phyloP scores from a whole-genome alignment of 805 yeast genomes.

The Torulaspora delbrueckii region DNA sequence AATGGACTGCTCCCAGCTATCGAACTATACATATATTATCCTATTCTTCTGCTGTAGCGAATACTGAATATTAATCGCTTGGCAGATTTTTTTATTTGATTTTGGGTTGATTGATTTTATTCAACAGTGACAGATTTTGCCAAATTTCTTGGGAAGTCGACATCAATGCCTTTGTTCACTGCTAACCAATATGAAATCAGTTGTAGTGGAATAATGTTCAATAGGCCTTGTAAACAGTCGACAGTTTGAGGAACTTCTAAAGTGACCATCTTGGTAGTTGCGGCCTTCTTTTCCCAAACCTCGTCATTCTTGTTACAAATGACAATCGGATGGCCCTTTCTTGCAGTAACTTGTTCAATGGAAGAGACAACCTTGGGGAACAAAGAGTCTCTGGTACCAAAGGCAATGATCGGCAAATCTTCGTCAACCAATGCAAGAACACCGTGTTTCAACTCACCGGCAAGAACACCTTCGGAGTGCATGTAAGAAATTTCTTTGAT shows the following conservation, averaged over 20 bases:
- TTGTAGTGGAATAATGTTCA: constrained; percentile 92
- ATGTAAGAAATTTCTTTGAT: constrained; percentile 97
- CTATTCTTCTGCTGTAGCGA: not conserved
- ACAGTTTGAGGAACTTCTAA: constrained; percentile 93
- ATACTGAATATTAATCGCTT: not conserved
- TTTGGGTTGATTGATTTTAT: constrained; percentile 35
- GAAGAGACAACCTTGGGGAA: constrained; percentile 96
- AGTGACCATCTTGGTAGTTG: constrained; percentile 48
- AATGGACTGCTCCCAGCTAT: not conserved
- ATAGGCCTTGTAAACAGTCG: constrained; percentile 94
- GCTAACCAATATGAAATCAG: constrained; percentile 97
- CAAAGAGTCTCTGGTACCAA: constrained; percentile 93
- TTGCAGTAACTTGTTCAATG: constrained; percentile 92
- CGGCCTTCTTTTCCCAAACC: constrained; percentile 45
- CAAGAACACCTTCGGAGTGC: constrained; percentile 98
- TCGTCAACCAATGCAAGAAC: constrained; percentile 95
- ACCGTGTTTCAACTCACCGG: constrained; percentile 99
- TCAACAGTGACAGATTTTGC: constrained; percentile 98
- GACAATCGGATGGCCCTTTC: constrained; percentile 94
- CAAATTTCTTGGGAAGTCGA: constrained; percentile 97
- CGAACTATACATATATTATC: not conserved
- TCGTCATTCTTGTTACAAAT: constrained; percentile 81
- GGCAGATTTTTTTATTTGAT: not conserved
- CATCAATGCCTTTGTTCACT: constrained; percentile 89
- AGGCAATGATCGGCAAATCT: constrained; percentile 85